These are phyloP conservation scores for Erythrobasidium yunnanense DNA, from an alignment of 768 basidiomycete genomes.

Conservation along the genomic window DNA sequence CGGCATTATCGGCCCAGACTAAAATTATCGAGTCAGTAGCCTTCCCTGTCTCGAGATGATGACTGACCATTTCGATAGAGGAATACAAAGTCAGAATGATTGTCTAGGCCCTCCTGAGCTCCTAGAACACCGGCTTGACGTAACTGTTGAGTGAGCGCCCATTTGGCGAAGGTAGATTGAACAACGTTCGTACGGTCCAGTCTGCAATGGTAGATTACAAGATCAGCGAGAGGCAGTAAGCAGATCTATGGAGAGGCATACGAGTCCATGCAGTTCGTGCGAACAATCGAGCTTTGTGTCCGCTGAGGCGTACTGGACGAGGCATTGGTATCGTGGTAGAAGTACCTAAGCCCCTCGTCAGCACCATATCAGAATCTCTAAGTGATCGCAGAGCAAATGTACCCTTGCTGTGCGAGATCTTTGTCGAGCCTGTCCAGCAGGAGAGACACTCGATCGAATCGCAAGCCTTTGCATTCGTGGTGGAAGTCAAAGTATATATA, in stretches of 20 bases:
- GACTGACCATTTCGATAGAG: constrained; percentile 83
- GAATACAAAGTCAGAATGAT: constrained; percentile 64
- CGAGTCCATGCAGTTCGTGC: constrained; percentile 94
- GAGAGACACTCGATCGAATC: constrained; percentile 80
- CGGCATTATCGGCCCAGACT: constrained; percentile 99
- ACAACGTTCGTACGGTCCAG: constrained; percentile 94
- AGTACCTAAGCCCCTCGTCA: constrained; percentile 51
- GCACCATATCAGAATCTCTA: not conserved
- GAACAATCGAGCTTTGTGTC: constrained; percentile 63
- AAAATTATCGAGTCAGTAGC: not conserved
- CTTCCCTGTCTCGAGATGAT: too few relatives aligned
- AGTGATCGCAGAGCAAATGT: too few relatives aligned
- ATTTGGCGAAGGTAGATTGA: constrained; percentile 79
- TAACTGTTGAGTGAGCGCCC: constrained; percentile 68
- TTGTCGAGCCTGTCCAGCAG: constrained; percentile 66
- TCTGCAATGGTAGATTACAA: not conserved
- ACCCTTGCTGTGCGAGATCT: constrained; percentile 62
- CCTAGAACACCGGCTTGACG: constrained; percentile 60
- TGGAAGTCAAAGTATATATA: constrained; percentile 98
- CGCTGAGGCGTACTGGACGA: constrained; percentile 47
- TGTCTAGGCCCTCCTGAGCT: constrained; percentile 62
- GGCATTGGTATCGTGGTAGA: constrained; percentile 51
- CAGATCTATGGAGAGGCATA: too few relatives aligned
- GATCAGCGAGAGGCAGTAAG: too few relatives aligned
- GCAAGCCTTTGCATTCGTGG: constrained; percentile 83